Evolutionary conservation across 2,329 filamentous ascomycete genomes (phyloP), one percentile per base, ranked within the genome.

Genomic region (Aspergillus awamori): DNA sequence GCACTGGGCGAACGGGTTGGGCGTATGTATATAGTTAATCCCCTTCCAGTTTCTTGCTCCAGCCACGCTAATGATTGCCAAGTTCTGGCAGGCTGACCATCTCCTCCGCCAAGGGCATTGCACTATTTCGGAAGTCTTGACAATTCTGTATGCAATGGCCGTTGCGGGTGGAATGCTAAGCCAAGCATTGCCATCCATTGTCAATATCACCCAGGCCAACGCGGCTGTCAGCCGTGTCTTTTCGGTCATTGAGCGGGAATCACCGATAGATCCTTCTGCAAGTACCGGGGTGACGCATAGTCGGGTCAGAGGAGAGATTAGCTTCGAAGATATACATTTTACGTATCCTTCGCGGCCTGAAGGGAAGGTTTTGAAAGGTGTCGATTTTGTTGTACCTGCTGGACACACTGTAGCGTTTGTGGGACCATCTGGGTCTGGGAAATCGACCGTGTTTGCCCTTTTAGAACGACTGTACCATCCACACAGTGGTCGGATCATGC

Each of bases 401-500:
- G 73, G 74, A 1, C 79, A 80, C 63, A 77, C 72, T 0, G 81
- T 79, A 3, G 90, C 90, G 2, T 88, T 93, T 17, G 89, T 93
- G 20, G 90, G 90, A 0, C 85, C 88, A 0, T 90, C 87, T 2
- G 90, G 90, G 0, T 87, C 84, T 4, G 90, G 90, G 0, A 93
- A 93, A 73, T 90, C 87, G 54, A 93, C 90, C 0, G 86, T 92
- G 26, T 85, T 92, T 0, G 88, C 87, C 0, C 76, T 93, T 2
- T 79, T 92, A 3, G 87, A 92, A 70, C 80, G 89, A 33, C 92
- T 89, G 88, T 92, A 92, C 70, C 84, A 86, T n/a, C 74, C 70
- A 2, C 17, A 48, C 6, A 49, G 54, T 62, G 78, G 77, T 10
- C 61, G 62, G 4, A 76, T 80, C 11, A 66, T 26, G 38, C 69